These are phyloP conservation scores for Trichoderma lentiforme DNA, from an alignment of 2,329 filamentous ascomycete species.

Conservation along the genomic window DNA sequence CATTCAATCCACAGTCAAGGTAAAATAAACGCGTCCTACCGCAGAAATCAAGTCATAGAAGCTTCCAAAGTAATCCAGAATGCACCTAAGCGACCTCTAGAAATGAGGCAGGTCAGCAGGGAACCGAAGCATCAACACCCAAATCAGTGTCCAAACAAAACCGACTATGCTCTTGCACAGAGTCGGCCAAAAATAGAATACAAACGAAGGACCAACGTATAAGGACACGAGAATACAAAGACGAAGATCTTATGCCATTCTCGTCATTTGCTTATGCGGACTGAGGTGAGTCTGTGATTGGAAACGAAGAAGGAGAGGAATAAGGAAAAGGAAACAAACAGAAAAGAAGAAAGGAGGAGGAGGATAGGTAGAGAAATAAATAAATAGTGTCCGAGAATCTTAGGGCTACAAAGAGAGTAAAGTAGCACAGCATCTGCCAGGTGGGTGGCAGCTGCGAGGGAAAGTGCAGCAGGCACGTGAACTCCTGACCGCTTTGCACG, in stretches of 20 bases:
- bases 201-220: background rate
- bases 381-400: background rate
- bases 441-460: background rate
- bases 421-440: background rate
- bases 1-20: background rate
- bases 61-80: background rate
- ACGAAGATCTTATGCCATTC: background rate
- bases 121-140: background rate
- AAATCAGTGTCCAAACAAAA: background rate
- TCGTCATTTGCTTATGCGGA: background rate
- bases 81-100: background rate
- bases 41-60: background rate
- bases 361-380: background rate
- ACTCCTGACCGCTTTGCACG: background rate
- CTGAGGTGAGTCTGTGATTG: background rate
- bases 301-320: background rate
- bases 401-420: background rate
- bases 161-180: background rate
- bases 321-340: background rate
- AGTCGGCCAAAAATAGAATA: too few species aligned
- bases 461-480: conserved; percentile 7
- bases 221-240: background rate
- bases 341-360: background rate
- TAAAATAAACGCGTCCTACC: background rate
- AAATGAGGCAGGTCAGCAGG: background rate